These are phyloP conservation scores for Cryptococcus floricola DNA, from an alignment of 1,284 basidiomycete species.

Conservation along the genomic window DNA sequence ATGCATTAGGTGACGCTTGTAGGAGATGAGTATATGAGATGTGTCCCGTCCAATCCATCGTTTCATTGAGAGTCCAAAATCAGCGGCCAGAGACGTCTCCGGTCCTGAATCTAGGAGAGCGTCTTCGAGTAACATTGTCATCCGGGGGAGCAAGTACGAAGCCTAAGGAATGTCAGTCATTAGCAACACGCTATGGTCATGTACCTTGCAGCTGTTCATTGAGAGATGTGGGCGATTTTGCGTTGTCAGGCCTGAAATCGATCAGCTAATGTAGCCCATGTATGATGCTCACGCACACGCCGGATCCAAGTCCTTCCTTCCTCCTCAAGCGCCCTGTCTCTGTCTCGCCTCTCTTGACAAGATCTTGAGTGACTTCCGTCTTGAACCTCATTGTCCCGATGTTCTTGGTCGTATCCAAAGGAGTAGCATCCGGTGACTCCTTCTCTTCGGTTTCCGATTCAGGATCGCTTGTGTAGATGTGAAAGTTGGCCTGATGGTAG, in stretches of 20 bases:
- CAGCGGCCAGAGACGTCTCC: not conserved
- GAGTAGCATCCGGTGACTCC: too few relatives aligned
- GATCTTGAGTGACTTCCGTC: too few relatives aligned
- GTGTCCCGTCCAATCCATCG: too few relatives aligned
- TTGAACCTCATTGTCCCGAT: too few relatives aligned
- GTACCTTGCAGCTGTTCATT: conserved; percentile 1
- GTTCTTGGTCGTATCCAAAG: too few relatives aligned
- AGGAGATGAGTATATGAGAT: too few relatives aligned
- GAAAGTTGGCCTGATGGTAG: too few relatives aligned
- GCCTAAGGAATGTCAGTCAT: not conserved
- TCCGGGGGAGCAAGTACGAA: not conserved
- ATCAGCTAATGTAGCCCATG: not conserved
- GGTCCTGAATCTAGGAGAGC: conserved; percentile 6
- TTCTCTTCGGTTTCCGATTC: too few relatives aligned
- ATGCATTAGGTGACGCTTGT: not conserved
- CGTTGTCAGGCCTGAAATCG: not conserved
- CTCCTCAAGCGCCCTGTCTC: too few relatives aligned
- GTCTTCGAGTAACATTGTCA: conserved; percentile 1
- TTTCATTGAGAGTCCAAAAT: too few relatives aligned
- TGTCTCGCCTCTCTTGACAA: not conserved
- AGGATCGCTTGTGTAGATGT: too few relatives aligned
- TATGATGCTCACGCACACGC: not conserved
- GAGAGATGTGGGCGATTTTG: not conserved
- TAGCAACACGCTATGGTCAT: not conserved
- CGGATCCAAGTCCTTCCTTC: not conserved